Base-by-base conservation (phyloP, 768 basidiomycete species). In the Phanerodontia chrysosporium region DNA sequence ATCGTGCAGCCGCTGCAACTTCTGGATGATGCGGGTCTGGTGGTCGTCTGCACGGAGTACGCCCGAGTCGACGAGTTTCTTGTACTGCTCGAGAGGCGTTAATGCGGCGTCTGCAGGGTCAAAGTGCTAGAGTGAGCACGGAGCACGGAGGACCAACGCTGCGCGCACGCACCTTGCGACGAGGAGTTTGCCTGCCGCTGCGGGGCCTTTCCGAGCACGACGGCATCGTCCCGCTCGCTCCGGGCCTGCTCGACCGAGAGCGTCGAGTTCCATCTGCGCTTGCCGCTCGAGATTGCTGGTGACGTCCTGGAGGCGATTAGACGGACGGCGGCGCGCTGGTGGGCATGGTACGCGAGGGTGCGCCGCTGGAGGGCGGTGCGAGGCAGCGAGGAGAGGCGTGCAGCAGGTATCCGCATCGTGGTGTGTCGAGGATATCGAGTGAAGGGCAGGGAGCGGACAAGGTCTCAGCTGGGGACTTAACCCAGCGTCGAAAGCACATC, bases 1-100 rank as follows among this genome's bases (percentile, higher is more conserved):
- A 62, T 89, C 79, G 72, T 97, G 87, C 59, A 98, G 77, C 55
- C 80, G 73, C 74, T 98, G 90, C 18, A 99, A 79, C 63, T 86
- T 85, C 72, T 84, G 76, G 52, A 98, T 85, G 64, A 98, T 95
- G 29, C 81, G 80, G 27, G 85, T 85, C 72, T 99, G 96, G 74
- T 93, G 86, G 18, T 82, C 80, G 67, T 99, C 96, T 49, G 86
- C 80, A 24, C 82, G 80, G 53, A 99, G 75, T 2, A 79, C 71
- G 7, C 83, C 82, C 10, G 71, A 63, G 13, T 73, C 67, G 28
- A 88, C 79, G 29, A 86, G 74, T 36, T 73, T 69, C 57, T 81
- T 74, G 61, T 83, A 82, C 24, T 73, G 74, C 49, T 72, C 66
- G 27, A 78, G 42, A 24, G 70, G 70, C 2, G 67, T 65, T 44